Base-by-base conservation (phyloP, 192 early-diverging fungal genomes). In the Backusella psychrophila region DNA sequence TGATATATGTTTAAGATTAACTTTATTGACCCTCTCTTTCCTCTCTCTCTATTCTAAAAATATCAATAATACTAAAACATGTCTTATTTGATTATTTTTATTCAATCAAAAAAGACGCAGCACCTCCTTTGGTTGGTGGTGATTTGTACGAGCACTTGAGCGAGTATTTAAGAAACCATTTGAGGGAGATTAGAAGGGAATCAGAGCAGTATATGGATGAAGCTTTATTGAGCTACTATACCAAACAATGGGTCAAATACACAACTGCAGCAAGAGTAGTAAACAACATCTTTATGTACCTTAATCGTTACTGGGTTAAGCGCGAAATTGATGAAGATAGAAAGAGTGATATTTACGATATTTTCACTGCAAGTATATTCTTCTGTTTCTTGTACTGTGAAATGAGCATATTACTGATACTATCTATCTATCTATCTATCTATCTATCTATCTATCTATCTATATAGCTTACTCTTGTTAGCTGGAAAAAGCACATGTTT, bases 291-390 rank as follows among this genome's bases (percentile, higher is more conserved):
- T 98, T 98, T 79, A 85, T 87, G 15, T 99, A 99, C 81, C 87
- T 99, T 68, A 99, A 99, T 85, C 91, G 96, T 41, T 94, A 96
- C 80, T 99, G 98, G 98, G 94, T 98, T 69, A 96, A 94, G 85
- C 88, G 98, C 78, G 95, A 97, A 85, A 93, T 96, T 67, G 96
- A 97, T 56, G 98, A 99, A 76, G 94, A 95, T 31, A 90, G 89
- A 81, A 94, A 93, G 84, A 90, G 87, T 56, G 88, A 87, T 75
- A 90, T 97, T 34, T 94, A 93, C 78, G 96, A 98, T 73, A 91
- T 99, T 46, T 95, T 96, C 83, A 98, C 95, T 75, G 92, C 98
- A 83, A 87, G 87, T 59, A 7, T 59, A 21, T 59, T 49, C 17
- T 34, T 38, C 1, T 1, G 17, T 69, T 12, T 26, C 12, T 29